Conservation (phyloP, 2,329 filamentous ascomycete species). For the Aureobasidium musti region DNA sequence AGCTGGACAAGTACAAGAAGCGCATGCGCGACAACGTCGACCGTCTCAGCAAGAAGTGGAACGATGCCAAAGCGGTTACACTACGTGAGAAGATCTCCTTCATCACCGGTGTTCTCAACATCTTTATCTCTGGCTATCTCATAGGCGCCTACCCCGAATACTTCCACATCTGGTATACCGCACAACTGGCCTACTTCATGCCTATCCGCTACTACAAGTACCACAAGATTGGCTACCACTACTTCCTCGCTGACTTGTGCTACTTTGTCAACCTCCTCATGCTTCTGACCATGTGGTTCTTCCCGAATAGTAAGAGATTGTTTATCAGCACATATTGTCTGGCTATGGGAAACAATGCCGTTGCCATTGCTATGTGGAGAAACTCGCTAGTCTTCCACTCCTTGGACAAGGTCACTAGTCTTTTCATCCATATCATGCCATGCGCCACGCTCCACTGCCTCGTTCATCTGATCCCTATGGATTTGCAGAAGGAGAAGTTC, state of each 20-base stretch:
- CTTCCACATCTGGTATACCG: conserved; percentile 84
- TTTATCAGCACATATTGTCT: conserved; percentile 92
- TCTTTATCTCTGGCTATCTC: conserved; percentile 93
- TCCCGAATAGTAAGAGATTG: conserved; percentile 84
- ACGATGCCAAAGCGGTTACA: conserved; percentile 84
- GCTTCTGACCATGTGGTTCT: conserved; percentile 82
- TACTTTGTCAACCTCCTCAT: conserved; percentile 95
- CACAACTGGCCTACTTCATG: conserved; percentile 77
- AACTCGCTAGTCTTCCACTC: conserved; percentile 98
- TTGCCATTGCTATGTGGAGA: conserved; percentile 98
- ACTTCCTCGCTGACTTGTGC: conserved; percentile 95
- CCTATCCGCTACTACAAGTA: conserved; percentile 92
- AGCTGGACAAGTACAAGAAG: conserved; percentile 84
- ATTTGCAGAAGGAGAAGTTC: conserved; percentile 68
- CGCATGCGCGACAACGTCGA: conserved; percentile 90
- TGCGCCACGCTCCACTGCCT: conserved; percentile 91
- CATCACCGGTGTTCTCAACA: conserved; percentile 93
- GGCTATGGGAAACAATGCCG: conserved; percentile 93
- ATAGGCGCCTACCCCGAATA: conserved; percentile 81
- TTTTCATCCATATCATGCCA: conserved; percentile 99
- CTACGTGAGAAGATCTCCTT: conserved; percentile 92
- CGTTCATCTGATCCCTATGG: conserved; percentile 73
- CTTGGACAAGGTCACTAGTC: conserved; percentile 91
- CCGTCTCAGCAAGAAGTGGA: conserved; percentile 81
- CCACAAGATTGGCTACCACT: conserved; percentile 88